Base-by-base conservation (phyloP, 2,329 filamentous ascomycete species). In the Colletotrichum sp. region DNA sequence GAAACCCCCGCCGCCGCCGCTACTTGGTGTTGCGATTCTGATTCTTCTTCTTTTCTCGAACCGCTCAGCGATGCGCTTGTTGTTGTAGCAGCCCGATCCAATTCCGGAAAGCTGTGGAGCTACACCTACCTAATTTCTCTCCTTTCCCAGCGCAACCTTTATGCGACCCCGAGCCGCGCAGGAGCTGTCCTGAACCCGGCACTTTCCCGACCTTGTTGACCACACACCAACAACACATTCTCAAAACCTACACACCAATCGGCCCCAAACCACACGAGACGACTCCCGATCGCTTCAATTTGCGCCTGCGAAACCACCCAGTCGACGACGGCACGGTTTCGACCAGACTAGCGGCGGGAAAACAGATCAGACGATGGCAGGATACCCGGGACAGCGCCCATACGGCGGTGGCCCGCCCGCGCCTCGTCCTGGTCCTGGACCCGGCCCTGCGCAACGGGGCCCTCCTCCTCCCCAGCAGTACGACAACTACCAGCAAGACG, bases 331-430 rank as follows among this genome's bases (percentile, higher is more conserved):
- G 36, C 61, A 59, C 61, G 49, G 34, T 52, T 49, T 63, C 57
- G 64, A 65, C 44, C 27, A 64, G 63, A 69, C 32, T 15, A 73
- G 63, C 36, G 36, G 69, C 30, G 36, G 32, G 34, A 27, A 39
- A 39, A 39, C 22, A 67, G 34, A 72, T 15, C 62, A 72, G 69
- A 76, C 73, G 57, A 76, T 76, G 73, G 70, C 70, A 68, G 73
- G 73, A 69, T 90, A 88, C 76, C 84, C 85, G 72, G 84, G 80
- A 69, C 86, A 89, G 79, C 87, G 87, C 73, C 86, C 87, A n/a
- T 90, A 90, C 79, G 86, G 84, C 77, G 88, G 88, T 49, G 71
- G 71, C n/a, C 86, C 85, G 36, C 87, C 85, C 68, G 85, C 85
- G 61, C 87, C 86, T 71, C 83, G 87, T 70, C 83, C 85, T 64